Conservation (phyloP, 345 rosid genomes). For the Bruguiera gymnorhiza region DNA sequence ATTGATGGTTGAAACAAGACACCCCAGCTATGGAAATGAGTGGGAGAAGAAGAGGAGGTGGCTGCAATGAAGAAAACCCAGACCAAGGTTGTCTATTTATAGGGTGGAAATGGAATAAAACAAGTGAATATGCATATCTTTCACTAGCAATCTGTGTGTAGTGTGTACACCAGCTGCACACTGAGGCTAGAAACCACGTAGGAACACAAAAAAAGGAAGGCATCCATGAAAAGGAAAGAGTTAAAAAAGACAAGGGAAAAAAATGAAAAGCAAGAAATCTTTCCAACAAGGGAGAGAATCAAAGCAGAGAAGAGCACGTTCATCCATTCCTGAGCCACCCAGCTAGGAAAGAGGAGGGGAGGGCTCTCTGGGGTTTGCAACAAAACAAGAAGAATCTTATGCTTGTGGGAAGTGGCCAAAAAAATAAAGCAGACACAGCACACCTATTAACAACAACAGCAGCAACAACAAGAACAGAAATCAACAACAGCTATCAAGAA, state of each 20-base stretch:
- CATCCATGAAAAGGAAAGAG: slow-evolving; percentile 50
- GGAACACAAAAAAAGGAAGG: slow-evolving; percentile 35
- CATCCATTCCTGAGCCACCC: slow-evolving; percentile 31
- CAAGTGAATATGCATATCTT: slow-evolving; percentile 29
- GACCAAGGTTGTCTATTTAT: slow-evolving; percentile 45
- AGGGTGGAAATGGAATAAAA: slow-evolving; percentile 56
- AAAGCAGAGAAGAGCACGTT: slow-evolving; percentile 31
- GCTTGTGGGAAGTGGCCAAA: slow-evolving; percentile 47
- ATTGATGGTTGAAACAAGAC: slow-evolving; percentile 14
- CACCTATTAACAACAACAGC: slow-evolving; percentile 25
- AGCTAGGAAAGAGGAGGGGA: slow-evolving; percentile 17
- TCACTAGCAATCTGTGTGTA: slow-evolving; percentile 26
- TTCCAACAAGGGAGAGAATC: slow-evolving; percentile 43
- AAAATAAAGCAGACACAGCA: slow-evolving; percentile 25
- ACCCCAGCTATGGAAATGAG: slow-evolving; percentile 9
- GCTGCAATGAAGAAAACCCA: slow-evolving; percentile 38
- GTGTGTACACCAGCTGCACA: slow-evolving; percentile 48
- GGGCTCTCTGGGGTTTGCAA: slow-evolving; percentile 27
- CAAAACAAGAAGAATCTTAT: slow-evolving; percentile 57
- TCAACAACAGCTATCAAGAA: slow-evolving; percentile 30
- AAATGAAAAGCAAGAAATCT: slow-evolving; percentile 48
- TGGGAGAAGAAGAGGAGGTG: slow-evolving; percentile 14
- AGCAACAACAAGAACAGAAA: slow-evolving; percentile 23
- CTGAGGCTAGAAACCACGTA: slow-evolving; percentile 34
- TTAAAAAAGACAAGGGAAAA: slow-evolving; percentile 8